Conservation (phyloP, 2,329 filamentous ascomycete species). For the Scytalidium sp. region DNA sequence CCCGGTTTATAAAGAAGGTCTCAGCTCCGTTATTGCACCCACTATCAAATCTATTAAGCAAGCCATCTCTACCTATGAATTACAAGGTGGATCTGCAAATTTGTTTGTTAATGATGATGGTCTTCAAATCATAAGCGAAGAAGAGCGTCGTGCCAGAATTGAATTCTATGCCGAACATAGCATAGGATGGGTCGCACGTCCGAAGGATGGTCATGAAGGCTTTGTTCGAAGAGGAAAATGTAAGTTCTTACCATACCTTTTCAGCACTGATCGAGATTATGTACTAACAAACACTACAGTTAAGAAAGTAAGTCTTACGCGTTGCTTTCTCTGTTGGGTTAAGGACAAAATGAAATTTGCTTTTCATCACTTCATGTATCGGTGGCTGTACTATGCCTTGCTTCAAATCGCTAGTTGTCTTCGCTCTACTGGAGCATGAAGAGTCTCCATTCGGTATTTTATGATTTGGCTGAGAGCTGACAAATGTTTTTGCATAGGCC, state of each 20-base stretch:
- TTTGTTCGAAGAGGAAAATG: constrained; percentile 60
- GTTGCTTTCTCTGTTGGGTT: background rate
- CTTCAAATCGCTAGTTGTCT: too few species aligned
- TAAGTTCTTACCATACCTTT: constrained; percentile 14
- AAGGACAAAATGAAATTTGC: too few species aligned
- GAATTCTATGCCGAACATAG: constrained; percentile 68
- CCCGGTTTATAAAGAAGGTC: constrained; percentile 84
- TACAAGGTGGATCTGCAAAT: constrained; percentile 75
- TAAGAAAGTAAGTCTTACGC: constrained; percentile 33
- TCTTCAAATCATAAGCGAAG: constrained; percentile 62
- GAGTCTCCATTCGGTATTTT: too few species aligned
- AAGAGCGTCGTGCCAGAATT: constrained; percentile 60
- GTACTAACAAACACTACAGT: constrained; percentile 20
- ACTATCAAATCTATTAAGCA: constrained; percentile 77
- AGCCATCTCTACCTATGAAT: constrained; percentile 73
- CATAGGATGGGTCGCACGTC: constrained; percentile 67
- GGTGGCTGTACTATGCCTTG: too few species aligned
- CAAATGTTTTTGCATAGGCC: constrained; percentile 53
- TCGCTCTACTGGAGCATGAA: too few species aligned
- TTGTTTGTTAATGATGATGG: constrained; percentile 77
- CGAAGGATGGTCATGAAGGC: constrained; percentile 59
- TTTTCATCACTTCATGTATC: too few species aligned
- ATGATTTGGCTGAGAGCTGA: constrained; percentile 16
- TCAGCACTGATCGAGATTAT: background rate
- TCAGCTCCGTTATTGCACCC: constrained; percentile 70